Base-by-base conservation (phyloP, 192 early-diverging fungal species). In the Cladochytrium replicatum region DNA sequence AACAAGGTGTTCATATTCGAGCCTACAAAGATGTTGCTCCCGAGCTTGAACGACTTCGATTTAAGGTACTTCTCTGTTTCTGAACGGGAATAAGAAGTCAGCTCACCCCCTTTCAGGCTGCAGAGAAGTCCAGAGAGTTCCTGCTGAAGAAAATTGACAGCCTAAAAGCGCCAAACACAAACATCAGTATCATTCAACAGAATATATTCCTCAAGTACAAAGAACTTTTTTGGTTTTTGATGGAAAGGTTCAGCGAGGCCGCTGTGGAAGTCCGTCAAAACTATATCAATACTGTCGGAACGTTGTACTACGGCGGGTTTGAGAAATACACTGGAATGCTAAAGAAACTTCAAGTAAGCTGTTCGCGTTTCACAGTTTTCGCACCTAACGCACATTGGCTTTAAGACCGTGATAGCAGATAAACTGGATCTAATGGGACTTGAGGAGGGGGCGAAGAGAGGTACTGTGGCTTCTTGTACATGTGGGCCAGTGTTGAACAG, bases 181-280 rank as follows among this genome's bases (percentile, higher is more conserved):
- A 96, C 53, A 81, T 96, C 13, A 79, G 87, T 45, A 87, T 96
- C 7, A 68, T 94, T 52, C 95, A 99, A 64, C 85, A 89, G 60
- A 92, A 83, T 4, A 72, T 88, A 8, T 75, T 99, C 15, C 60
- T 93, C 15, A 93, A 92, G 65, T 93, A 88, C 67, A 91, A 90
- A 41, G 86, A 84, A 41, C 72, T 99, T 11, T 87, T 91, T 56
- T 78, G 80, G 62, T 99, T 99, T 64, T 73, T 93, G 21, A 74
- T 91, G 45, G 87, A 91, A 48, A 69, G 89, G 22, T 90, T 92
- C 62, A 67, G 69, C 13, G 89, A 93, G 32, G 91, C 85, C 0
- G 93, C 92, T 0, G 48, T 69, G 26, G 95, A 99, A 62, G 78
- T 99, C 22, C 80, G 84, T 32, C 76, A 81, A 46, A 85, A 75